These are phyloP conservation scores for Myxozyma kluyveri DNA, from an alignment of 805 yeast genomes.

Conservation along the genomic window DNA sequence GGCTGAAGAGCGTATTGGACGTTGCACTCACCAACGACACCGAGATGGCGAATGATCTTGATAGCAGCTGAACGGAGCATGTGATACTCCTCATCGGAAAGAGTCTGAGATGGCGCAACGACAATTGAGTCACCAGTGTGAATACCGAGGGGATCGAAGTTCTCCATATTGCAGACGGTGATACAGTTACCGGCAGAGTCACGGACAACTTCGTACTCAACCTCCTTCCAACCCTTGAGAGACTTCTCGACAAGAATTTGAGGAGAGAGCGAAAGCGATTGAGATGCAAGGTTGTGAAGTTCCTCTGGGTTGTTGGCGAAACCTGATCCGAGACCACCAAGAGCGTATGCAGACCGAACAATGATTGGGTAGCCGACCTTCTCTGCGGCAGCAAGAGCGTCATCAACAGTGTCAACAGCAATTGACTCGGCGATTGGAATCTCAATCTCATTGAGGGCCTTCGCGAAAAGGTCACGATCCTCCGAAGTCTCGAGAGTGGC, in stretches of 20 bases:
- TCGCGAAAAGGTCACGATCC: slow-evolving; percentile 94
- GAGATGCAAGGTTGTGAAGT: slow-evolving; percentile 81
- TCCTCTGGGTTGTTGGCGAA: slow-evolving; percentile 84
- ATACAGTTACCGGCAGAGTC: slow-evolving; percentile 96
- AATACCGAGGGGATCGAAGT: slow-evolving; percentile 95
- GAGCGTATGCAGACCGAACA: slow-evolving; percentile 94
- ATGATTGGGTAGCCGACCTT: slow-evolving; percentile 91
- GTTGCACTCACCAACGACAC: slow-evolving; percentile 99
- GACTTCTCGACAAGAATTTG: slow-evolving; percentile 91
- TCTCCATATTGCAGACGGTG: slow-evolving; percentile 98
- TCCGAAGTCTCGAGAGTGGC: slow-evolving; percentile 93
- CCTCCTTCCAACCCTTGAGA: slow-evolving; percentile 98
- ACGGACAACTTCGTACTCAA: slow-evolving; percentile 97
- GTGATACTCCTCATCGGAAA: slow-evolving; percentile 95
- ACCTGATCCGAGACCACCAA: slow-evolving; percentile 98
- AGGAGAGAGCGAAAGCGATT: slow-evolving; percentile 84
- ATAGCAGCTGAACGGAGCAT: slow-evolving; percentile 98
- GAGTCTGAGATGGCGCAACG: slow-evolving; percentile 97
- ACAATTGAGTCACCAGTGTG: slow-evolving; percentile 99
- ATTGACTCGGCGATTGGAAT: slow-evolving; percentile 96
- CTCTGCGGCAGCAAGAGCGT: slow-evolving; percentile 87
- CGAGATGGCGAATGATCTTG: slow-evolving; percentile 94
- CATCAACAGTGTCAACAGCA: slow-evolving; percentile 92
- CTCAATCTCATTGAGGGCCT: slow-evolving; percentile 89
- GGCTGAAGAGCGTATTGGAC: slow-evolving; percentile 97